Conservation (phyloP, 2,329 filamentous ascomycete species). For the Colletotrichum costaricense region DNA sequence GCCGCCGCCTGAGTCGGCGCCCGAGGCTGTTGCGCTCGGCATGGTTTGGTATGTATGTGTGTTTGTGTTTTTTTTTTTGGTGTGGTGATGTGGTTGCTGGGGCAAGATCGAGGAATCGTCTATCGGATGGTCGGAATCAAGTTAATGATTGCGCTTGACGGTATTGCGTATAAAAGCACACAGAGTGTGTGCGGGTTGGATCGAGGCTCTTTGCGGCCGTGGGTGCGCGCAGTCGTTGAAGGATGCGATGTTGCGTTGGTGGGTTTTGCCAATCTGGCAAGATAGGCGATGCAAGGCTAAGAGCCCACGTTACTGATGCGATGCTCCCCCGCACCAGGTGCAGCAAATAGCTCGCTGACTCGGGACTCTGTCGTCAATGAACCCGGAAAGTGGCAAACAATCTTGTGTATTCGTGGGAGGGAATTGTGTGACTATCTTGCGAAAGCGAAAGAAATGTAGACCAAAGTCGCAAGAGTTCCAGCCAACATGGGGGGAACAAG, state of each 20-base stretch:
- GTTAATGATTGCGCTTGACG: background rate
- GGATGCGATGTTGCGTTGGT: constrained; percentile 20
- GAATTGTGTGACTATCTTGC: constrained; percentile 8
- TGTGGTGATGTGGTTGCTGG: constrained; percentile 7
- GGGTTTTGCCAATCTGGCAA: constrained; percentile 32
- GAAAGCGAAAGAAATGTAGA: background rate
- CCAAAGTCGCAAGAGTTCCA: background rate
- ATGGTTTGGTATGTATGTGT: constrained; percentile 40
- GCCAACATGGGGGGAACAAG: constrained; percentile 5
- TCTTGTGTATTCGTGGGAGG: background rate
- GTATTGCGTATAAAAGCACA: background rate
- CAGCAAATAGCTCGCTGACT: background rate
- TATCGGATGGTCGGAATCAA: background rate
- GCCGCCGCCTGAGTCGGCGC: constrained; percentile 59
- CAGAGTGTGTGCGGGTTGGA: background rate
- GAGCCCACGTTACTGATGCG: constrained; percentile 5
- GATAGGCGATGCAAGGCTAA: constrained; percentile 31
- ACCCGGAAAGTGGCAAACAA: background rate
- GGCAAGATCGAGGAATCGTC: background rate
- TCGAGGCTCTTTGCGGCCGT: background rate
- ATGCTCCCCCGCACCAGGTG: constrained; percentile 20
- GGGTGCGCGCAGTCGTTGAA: constrained; percentile 7
- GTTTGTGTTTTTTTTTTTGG: background rate
- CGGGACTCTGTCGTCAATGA: background rate
- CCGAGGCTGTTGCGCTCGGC: constrained; percentile 65